Base-by-base conservation (phyloP, 139 green algal species). In the Coelastrella sp. region DNA sequence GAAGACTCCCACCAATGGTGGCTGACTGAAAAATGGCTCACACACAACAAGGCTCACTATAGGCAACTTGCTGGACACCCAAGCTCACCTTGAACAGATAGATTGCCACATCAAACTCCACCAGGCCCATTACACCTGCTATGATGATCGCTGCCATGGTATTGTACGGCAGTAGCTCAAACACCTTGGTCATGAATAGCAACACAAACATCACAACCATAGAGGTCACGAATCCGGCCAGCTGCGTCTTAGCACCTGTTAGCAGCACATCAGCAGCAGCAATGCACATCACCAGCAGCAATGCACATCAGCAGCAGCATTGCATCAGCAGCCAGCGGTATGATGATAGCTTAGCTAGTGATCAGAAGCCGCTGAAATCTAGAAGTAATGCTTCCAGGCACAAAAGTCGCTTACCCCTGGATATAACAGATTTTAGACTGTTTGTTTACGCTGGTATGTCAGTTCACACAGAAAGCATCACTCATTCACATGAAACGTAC, bases 71-170 rank as follows among this genome's bases (percentile, higher is more conserved):
- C 11, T 14, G n/a, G 1, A 11, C 2, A 11, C 60, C 4, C 16
- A 7, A 47, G 32, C 89, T 14, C 68, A 96, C 89, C 93, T 88
- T 93, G 16, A 94, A 92, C 56, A 96, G 87, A 86, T 94, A 95
- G 32, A 95, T 65, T 8, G 92, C 89, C 83, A 73, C 91, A 73
- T 90, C 92, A 57, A 95, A 94, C 80, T 97, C 94, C 10, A 98
- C 87, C 57, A 98, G 92, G 0, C 92, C 78, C 20, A 93, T 86
- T 13, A 98, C 95, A 20, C 92, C 94, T 14, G 86, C 85, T 61
- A 97, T 95, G 74, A 98, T 95, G 86, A 98, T 96, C 7, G 96
- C 95, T 20, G 92, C 96, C 86, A 97, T 92, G 5, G 93, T 93
- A 90, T 96, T 97, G 77, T 96, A 94, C 7, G 93, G 94, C 94